These are phyloP conservation scores for Hypomontagnella submonticulosa DNA, from an alignment of 495 filamentous ascomycete genomes.

Conservation along the genomic window DNA sequence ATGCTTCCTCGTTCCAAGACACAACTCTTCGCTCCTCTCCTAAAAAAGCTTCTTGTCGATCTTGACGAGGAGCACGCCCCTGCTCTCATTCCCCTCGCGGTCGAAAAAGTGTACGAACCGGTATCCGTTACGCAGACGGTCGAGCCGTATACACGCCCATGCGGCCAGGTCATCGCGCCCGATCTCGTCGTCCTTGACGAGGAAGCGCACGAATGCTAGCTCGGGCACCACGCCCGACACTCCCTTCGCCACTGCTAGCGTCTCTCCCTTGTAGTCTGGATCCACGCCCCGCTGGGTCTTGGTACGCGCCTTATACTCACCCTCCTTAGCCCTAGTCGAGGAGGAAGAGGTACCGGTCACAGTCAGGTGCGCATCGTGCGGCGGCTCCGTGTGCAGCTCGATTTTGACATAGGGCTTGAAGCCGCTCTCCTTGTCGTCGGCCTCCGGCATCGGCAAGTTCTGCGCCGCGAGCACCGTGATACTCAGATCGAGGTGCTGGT, in stretches of 20 bases:
- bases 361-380: conserved; percentile 53
- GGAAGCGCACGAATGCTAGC: conserved; percentile 85
- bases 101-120: conserved; percentile 80
- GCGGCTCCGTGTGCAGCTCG: conserved; percentile 81
- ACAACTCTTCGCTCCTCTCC: conserved; percentile 17
- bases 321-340: conserved; percentile 57
- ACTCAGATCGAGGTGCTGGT: conserved; percentile 62
- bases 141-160: conserved; percentile 89
- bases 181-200: conserved; percentile 85
- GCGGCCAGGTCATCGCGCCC: conserved; percentile 79
- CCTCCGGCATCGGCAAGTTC: conserved; percentile 63
- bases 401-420: conserved; percentile 85
- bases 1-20: background rate
- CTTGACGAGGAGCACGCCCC: conserved; percentile 75
- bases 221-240: conserved; percentile 77
- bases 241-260: conserved; percentile 65
- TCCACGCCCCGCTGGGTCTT: conserved; percentile 68
- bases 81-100: conserved; percentile 66
- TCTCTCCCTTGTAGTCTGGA: conserved; percentile 76
- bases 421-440: conserved; percentile 63
- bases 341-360: conserved; percentile 17
- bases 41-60: conserved; percentile 67
- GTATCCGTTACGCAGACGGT: conserved; percentile 78
- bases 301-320: conserved; percentile 77
- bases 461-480: conserved; percentile 68